Evolutionary conservation across 306 rosid species (phyloP).

Genomic region (Medicago ruthenica): DNA sequence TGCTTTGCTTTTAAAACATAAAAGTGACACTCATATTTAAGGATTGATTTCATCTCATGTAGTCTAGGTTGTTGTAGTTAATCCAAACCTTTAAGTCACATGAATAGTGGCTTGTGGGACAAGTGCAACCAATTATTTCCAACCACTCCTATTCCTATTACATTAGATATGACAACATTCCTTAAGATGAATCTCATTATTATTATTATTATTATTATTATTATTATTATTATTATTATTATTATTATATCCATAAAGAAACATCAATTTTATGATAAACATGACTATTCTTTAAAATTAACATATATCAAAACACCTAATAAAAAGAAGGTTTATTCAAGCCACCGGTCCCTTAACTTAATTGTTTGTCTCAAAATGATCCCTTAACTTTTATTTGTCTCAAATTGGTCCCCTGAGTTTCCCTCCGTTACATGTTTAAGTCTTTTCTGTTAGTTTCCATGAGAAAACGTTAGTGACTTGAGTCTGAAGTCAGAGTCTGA

Average conservation of each 20-base stretch:
- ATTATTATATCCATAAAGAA: conserved; percentile 17
- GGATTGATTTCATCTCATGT: conserved; percentile 42
- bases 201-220: neutral
- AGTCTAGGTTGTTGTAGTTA: conserved; percentile 45
- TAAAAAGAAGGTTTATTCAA: no score
- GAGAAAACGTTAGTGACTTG: no score
- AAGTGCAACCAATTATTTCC: conserved; percentile 52
- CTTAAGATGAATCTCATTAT: conserved; percentile 44
- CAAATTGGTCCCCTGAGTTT: no score
- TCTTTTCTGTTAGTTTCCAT: no score
- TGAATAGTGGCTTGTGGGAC: conserved; percentile 57
- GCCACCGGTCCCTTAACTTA: no score
- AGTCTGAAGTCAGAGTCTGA: no score
- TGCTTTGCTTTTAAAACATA: conserved; percentile 52
- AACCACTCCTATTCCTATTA: conserved; percentile 41
- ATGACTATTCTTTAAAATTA: conserved; percentile 47
- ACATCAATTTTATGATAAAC: conserved; percentile 35
- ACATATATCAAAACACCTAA: conserved; percentile 33
- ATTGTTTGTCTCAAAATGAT: no score
- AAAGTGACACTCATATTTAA: conserved; percentile 53
- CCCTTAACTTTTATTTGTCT: no score
- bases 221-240: conserved; percentile 2
- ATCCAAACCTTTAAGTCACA: conserved; percentile 63
- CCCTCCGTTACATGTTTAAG: no score
- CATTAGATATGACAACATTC: conserved; percentile 48